phyloP scores from a whole-genome alignment of 148 eudicot species.

The Fagopyrum tataricum region DNA sequence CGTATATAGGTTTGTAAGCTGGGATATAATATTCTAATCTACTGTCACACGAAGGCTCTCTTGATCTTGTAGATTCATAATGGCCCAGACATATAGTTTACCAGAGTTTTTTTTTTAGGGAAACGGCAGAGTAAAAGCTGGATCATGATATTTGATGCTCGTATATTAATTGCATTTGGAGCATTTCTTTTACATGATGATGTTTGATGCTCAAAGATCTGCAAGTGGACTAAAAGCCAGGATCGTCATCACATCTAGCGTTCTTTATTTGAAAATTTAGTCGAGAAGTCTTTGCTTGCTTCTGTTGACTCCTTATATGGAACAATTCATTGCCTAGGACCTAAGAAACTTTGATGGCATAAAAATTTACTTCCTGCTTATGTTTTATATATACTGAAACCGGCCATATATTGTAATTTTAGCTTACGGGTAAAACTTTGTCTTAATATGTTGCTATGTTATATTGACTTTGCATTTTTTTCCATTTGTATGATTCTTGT shows the following conservation, averaged over 20 bases:
- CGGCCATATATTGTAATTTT: not conserved
- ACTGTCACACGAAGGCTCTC: not conserved
- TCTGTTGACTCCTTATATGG: not conserved
- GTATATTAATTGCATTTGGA: not conserved
- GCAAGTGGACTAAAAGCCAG: not conserved
- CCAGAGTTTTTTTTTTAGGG: not conserved
- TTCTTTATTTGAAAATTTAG: not conserved
- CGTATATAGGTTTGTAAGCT: not conserved
- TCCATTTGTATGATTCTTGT: conserved; percentile 1
- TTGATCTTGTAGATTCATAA: not conserved
- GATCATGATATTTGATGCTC: conserved; percentile 1
- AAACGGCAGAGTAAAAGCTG: not conserved
- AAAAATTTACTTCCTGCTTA: not conserved
- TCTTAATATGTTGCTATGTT: not conserved
- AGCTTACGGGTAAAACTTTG: not conserved
- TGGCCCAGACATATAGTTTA: not conserved
- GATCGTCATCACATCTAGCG: not conserved
- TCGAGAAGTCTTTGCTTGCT: not conserved
- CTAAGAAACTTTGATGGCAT: not conserved
- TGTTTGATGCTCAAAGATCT: conserved; percentile 1
- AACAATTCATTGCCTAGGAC: not conserved
- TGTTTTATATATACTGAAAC: not conserved
- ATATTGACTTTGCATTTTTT: not conserved
- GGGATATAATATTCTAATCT: not conserved
- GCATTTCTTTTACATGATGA: not conserved